These are phyloP conservation scores for Microcyclospora tardicrescens DNA, from an alignment of 2,329 filamentous ascomycete species.

Conservation along the genomic window DNA sequence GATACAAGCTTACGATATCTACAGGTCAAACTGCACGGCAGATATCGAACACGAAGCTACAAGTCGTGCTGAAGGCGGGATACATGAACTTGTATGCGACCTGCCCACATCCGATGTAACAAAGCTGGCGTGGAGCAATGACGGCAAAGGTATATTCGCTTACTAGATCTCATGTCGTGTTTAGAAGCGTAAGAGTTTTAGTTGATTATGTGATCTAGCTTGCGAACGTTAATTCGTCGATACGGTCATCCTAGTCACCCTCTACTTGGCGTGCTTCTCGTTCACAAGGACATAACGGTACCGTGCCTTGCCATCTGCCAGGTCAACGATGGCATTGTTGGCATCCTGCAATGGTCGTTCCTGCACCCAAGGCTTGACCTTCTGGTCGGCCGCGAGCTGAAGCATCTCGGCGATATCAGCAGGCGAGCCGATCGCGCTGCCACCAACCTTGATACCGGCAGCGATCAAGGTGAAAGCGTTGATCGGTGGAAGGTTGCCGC, in stretches of 20 bases:
- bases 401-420: conserved; percentile 29
- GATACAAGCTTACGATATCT: too few species aligned
- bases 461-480: conserved; percentile 23
- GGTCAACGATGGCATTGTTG: not conserved
- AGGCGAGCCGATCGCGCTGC: conserved; percentile 23
- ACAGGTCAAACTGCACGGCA: too few species aligned
- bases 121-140: too few species aligned
- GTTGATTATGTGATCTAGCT: too few species aligned
- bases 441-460: conserved; percentile 22
- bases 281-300: not conserved
- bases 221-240: not conserved
- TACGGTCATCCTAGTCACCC: not conserved
- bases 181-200: too few species aligned
- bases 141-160: too few species aligned
- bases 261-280: not conserved
- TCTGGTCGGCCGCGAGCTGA: conserved; percentile 29
- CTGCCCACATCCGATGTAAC: too few species aligned
- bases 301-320: not conserved
- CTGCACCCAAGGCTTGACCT: conserved; percentile 33
- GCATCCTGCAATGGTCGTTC: conserved; percentile 27
- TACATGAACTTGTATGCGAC: too few species aligned
- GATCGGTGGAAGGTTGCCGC: conserved; percentile 9
- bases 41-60: too few species aligned
- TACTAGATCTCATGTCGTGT: too few species aligned
- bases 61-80: too few species aligned